phyloP scores from a whole-genome alignment of 2,329 filamentous ascomycete genomes.

The Trichoderma sp. region DNA sequence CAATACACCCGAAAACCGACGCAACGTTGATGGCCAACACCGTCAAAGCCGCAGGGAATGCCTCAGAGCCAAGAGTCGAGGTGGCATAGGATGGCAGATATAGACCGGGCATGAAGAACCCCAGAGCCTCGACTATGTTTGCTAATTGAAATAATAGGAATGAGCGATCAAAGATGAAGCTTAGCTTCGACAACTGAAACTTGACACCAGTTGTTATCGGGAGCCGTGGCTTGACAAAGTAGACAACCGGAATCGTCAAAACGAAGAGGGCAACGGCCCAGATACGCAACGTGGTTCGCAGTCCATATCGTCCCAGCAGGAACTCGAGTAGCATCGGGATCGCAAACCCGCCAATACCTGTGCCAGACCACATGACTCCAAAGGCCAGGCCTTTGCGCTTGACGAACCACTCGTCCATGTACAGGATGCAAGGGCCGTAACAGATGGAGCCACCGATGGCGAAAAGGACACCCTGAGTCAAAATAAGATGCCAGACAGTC shows the following conservation, averaged over 20 bases:
- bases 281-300: constrained; percentile 45
- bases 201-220: constrained; percentile 38
- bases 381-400: constrained; percentile 55
- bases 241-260: constrained; percentile 52
- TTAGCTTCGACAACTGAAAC: constrained; percentile 39
- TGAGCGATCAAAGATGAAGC: constrained; percentile 52
- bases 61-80: constrained; percentile 45
- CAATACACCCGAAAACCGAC: constrained; percentile 55
- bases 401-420: constrained; percentile 60
- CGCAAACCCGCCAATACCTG: constrained; percentile 50
- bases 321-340: constrained; percentile 47
- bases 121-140: constrained; percentile 57
- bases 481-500: constrained; percentile 52
- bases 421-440: constrained; percentile 54
- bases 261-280: constrained; percentile 51
- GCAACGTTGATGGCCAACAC: constrained; percentile 58
- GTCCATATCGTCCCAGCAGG: constrained; percentile 50
- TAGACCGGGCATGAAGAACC: constrained; percentile 61
- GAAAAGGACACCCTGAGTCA: constrained; percentile 60
- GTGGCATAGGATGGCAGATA: constrained; percentile 59
- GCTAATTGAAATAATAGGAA: constrained; percentile 58
- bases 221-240: constrained; percentile 54
- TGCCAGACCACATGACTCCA: constrained; percentile 56
- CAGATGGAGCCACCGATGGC: constrained; percentile 53
- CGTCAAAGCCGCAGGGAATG: constrained; percentile 51